These are phyloP conservation scores for Asterophora lycoperdoides DNA, from an alignment of 768 basidiomycete species.

Conservation along the genomic window DNA sequence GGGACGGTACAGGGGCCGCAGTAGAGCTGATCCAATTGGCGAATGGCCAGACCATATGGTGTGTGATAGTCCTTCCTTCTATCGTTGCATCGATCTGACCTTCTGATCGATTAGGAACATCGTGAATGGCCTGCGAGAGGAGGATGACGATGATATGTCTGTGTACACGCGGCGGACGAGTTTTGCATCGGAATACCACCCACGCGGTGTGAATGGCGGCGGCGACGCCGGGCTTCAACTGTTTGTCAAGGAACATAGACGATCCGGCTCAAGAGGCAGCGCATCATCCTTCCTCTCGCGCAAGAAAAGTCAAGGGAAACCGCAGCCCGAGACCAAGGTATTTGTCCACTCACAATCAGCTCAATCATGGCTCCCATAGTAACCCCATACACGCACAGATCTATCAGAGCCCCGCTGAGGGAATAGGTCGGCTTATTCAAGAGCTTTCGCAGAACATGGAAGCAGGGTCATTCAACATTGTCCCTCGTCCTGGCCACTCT, in stretches of 20 bases:
- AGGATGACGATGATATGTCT: constrained; percentile 63
- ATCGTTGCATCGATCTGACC: constrained; percentile 4
- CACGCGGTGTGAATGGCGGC: constrained; percentile 45
- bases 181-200: constrained; percentile 71
- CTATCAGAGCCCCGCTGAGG: constrained; percentile 69
- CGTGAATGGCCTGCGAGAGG: constrained; percentile 78
- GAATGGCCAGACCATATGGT: constrained; percentile 89
- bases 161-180: constrained; percentile 64
- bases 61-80: constrained; percentile 22
- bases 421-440: constrained; percentile 83
- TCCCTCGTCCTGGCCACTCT: constrained; percentile 43
- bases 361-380: constrained; percentile 23
- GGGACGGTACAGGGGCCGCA: constrained; percentile 52
- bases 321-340: constrained; percentile 83
- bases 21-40: constrained; percentile 79
- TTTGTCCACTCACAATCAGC: constrained; percentile 20
- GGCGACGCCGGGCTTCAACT: constrained; percentile 59
- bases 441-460: constrained; percentile 78
- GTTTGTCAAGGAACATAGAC: constrained; percentile 73
- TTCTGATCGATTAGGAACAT: constrained; percentile 53
- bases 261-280: constrained; percentile 65
- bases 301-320: constrained; percentile 53
- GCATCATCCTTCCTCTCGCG: constrained; percentile 56
- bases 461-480: constrained; percentile 78
- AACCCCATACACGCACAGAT: constrained; percentile 42